Percentiles rank a stretch among this genome's conserved stretches.
phyloP scores from a whole-genome alignment of 768 basidiomycete genomes.

The Strobilomyces confusus region DNA sequence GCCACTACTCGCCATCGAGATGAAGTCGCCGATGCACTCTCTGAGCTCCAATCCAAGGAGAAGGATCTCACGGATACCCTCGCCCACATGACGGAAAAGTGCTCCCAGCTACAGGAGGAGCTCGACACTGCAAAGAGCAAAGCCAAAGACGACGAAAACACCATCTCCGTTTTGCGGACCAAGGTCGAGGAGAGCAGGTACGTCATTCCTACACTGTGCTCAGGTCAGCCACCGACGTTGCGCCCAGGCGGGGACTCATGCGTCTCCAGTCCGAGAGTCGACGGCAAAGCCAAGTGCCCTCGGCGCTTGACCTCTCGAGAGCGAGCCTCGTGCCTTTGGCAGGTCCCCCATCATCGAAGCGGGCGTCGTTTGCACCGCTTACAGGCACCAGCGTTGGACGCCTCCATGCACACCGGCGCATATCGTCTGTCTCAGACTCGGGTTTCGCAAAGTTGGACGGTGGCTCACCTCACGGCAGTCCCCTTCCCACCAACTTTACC shows the following conservation, averaged over 20 bases:
- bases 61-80: conserved; percentile 61
- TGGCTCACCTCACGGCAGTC: conserved; percentile 29
- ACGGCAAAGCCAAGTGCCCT: conserved; percentile 51
- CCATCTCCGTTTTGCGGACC: conserved; percentile 67
- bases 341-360: conserved; percentile 55
- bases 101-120: conserved; percentile 52
- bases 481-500: conserved; percentile 34
- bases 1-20: conserved; percentile 71
- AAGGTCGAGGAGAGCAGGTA: conserved; percentile 89
- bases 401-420: conserved; percentile 57
- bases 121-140: conserved; percentile 48
- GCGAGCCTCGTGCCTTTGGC: conserved; percentile 37
- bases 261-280: conserved; percentile 76
- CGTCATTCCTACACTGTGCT: conserved; percentile 14
- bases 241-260: conserved; percentile 75
- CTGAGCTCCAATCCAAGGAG: conserved; percentile 49
- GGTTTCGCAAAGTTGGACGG: conserved; percentile 35
- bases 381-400: conserved; percentile 50
- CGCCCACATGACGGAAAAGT: conserved; percentile 62
- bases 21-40: conserved; percentile 52
- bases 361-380: conserved; percentile 73
- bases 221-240: conserved; percentile 5
- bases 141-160: conserved; percentile 70
- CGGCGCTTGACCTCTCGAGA: conserved; percentile 53
- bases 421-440: conserved; percentile 73